These are phyloP conservation scores for Corchorus capsularis DNA, from an alignment of 345 rosid species.

Conservation along the genomic window DNA sequence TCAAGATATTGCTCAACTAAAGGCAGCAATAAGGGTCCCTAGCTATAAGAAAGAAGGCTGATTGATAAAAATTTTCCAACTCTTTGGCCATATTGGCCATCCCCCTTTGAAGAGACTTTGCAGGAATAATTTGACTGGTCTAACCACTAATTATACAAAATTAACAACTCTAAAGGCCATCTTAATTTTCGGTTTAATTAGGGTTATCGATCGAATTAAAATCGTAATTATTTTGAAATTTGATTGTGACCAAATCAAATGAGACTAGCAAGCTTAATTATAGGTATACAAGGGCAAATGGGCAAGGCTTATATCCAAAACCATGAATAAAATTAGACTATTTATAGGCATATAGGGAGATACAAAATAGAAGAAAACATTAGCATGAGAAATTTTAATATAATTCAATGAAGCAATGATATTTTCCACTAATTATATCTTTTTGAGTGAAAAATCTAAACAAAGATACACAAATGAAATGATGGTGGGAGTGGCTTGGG, in stretches of 20 bases:
- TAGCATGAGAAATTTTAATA: background rate
- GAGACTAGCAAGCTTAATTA: too few species aligned
- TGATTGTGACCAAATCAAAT: too few species aligned
- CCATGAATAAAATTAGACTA: background rate
- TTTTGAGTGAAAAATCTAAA: background rate
- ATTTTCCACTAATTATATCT: conserved; percentile 14
- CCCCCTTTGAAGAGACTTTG: conserved; percentile 22
- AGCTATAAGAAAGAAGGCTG: conserved; percentile 13
- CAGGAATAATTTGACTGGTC: conserved; percentile 29
- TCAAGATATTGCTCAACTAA: conserved; percentile 23
- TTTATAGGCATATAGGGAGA: background rate
- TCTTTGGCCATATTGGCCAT: conserved; percentile 10
- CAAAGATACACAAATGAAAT: conserved; percentile 16
- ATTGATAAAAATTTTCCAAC: background rate
- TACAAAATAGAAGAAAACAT: background rate
- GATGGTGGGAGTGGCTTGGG: conserved; percentile 37
- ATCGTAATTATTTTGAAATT: too few species aligned
- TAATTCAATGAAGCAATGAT: conserved; percentile 17
- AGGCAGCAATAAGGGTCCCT: conserved; percentile 33
- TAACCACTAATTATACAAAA: conserved; percentile 18
- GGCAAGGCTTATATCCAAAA: background rate
- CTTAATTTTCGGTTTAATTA: too few species aligned
- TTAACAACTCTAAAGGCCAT: background rate
- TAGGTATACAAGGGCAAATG: background rate
- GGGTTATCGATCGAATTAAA: too few species aligned